A percentile compares a stretch with the other conserved stretches of the same genome.
Evolutionary conservation across 2,329 filamentous ascomycete genomes (phyloP).

Genomic region (Stemphylium beticola): DNA sequence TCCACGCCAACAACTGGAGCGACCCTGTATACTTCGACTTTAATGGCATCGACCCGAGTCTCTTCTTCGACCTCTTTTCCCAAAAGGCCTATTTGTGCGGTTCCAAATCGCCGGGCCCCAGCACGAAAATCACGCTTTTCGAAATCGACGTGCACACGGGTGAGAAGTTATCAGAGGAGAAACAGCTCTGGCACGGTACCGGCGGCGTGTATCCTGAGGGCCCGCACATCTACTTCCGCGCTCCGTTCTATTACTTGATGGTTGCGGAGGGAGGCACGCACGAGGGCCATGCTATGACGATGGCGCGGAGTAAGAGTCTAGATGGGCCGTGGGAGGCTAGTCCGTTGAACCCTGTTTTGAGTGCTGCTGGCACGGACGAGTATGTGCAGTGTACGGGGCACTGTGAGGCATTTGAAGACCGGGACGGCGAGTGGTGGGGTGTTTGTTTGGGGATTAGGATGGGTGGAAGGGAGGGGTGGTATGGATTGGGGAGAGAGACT

Average conservation of each 20-base stretch:
- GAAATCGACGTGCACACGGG: constrained; percentile 40
- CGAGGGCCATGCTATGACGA: constrained; percentile 16
- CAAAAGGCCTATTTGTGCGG: constrained; percentile 28
- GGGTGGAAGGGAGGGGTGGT: not conserved
- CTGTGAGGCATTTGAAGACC: constrained; percentile 20
- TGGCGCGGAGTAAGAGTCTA: constrained; percentile 18
- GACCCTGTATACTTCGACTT: constrained; percentile 19
- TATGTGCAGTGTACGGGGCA: constrained; percentile 23
- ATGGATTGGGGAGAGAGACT: constrained; percentile 20
- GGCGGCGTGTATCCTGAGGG: constrained; percentile 40
- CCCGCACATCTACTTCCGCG: constrained; percentile 43
- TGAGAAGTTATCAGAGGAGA: constrained; percentile 15
- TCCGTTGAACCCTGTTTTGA: constrained; percentile 18
- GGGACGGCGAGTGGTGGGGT: constrained; percentile 20
- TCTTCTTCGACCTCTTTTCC: constrained; percentile 18
- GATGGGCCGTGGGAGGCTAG: constrained; percentile 18
- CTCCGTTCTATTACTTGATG: constrained; percentile 44
- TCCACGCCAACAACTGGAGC: constrained; percentile 16
- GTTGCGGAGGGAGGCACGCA: constrained; percentile 40
- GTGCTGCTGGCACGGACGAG: constrained; percentile 15
- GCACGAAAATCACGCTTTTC: constrained; percentile 26
- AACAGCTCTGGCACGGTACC: constrained; percentile 43
- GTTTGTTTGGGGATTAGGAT: constrained; percentile 19
- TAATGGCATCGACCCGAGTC: constrained; percentile 20
- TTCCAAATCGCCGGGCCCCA: constrained; percentile 19